A percentile compares a stretch with the other conserved stretches of the same genome.
phyloP scores from a whole-genome alignment of 2,329 filamentous ascomycete genomes.

The Hirsutella rhossiliensis region DNA sequence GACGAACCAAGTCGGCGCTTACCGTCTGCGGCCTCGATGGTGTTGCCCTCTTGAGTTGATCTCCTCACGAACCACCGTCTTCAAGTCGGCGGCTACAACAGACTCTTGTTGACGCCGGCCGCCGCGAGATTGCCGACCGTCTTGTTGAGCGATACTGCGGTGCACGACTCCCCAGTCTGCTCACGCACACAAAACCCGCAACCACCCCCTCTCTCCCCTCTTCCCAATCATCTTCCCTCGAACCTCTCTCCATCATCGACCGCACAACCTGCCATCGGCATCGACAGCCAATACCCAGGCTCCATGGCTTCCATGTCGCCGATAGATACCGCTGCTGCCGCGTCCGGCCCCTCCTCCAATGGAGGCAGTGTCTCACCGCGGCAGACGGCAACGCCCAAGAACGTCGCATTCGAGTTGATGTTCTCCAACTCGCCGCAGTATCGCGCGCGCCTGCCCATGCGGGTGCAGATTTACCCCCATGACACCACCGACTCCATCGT shows the following conservation, averaged over 20 bases:
- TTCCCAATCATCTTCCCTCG: constrained; percentile 5
- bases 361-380: constrained; percentile 35
- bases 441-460: constrained; percentile 67
- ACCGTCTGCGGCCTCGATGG: constrained; percentile 19
- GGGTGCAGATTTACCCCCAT: constrained; percentile 85
- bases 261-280: constrained; percentile 8
- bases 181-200: constrained; percentile 21
- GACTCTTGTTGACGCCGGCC: constrained; percentile 11
- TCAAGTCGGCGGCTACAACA: constrained; percentile 6
- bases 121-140: constrained; percentile 11
- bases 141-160: constrained; percentile 14
- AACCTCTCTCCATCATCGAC: constrained; percentile 8
- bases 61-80: constrained; percentile 7
- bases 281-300: constrained; percentile 9
- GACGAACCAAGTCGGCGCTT: constrained; percentile 19
- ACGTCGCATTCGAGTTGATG: constrained; percentile 68
- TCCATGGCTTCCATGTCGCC: constrained; percentile 36
- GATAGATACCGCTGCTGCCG: constrained; percentile 20
- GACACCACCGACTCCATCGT: constrained; percentile 97
- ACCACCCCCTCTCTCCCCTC: constrained; percentile 5
- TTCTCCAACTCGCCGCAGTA: constrained; percentile 55
- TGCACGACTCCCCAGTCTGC: constrained; percentile 9
- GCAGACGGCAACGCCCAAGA: constrained; percentile 46
- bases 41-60: constrained; percentile 13
- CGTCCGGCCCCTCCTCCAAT: constrained; percentile 23